Percentiles rank a stretch among this genome's conserved stretches.
phyloP scores from a whole-genome alignment of 352 stramenopile species.

The Aphanomyces cochlioides region DNA sequence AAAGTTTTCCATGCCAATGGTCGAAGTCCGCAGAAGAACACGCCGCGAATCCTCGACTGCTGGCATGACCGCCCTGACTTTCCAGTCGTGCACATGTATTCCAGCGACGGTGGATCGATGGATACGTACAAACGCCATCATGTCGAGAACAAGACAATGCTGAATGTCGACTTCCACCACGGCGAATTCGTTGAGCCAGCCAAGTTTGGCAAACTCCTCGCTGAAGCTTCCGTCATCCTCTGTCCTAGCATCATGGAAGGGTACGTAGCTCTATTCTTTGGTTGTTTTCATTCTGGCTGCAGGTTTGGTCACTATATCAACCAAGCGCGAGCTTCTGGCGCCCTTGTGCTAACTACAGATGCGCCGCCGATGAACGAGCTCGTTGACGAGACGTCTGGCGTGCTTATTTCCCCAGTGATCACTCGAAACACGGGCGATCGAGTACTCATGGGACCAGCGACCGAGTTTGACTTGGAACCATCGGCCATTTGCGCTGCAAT shows the following conservation, averaged over 20 bases:
- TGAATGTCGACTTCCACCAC: not conserved
- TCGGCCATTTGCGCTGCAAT: slow-evolving; percentile 63
- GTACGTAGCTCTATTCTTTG: slow-evolving; percentile 32
- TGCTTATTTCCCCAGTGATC: slow-evolving; percentile 67
- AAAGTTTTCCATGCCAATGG: slow-evolving; percentile 49
- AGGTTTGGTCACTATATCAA: slow-evolving; percentile 85
- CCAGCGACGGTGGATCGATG: slow-evolving; percentile 43
- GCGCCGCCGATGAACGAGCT: slow-evolving; percentile 84
- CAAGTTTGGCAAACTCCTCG: slow-evolving; percentile 33
- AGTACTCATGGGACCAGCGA: slow-evolving; percentile 61
- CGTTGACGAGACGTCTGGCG: slow-evolving; percentile 64
- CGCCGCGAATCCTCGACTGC: slow-evolving; percentile 46
- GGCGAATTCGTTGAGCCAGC: not conserved
- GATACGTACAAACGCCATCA: slow-evolving; percentile 29
- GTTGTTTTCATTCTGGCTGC: not conserved
- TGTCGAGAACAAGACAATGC: slow-evolving; percentile 3
- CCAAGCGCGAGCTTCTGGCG: slow-evolving; percentile 69
- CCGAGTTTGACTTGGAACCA: slow-evolving; percentile 52
- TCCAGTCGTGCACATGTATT: slow-evolving; percentile 48
- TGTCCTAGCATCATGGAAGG: slow-evolving; percentile 58
- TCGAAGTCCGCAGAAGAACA: slow-evolving; percentile 54
- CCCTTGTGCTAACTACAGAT: slow-evolving; percentile 71
- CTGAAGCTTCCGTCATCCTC: slow-evolving; percentile 50
- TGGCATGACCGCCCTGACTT: slow-evolving; percentile 51
- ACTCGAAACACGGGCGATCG: slow-evolving; percentile 78